phyloP scores from a whole-genome alignment of 805 yeast species.

The Suhomyces sp. region DNA sequence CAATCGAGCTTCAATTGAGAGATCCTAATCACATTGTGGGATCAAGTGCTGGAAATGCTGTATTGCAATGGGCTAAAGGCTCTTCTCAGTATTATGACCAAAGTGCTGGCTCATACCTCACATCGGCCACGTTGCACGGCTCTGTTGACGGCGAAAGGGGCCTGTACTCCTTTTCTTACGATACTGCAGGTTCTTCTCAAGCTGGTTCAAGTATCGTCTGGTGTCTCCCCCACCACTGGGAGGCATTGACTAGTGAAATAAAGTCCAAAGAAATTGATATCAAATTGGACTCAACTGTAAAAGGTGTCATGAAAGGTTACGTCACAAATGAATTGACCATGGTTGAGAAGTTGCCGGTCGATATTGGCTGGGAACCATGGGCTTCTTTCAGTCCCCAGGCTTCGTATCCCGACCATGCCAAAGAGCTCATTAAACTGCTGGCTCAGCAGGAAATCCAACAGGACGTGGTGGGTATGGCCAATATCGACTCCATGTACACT shows the following conservation, averaged over 20 bases:
- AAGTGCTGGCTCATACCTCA: slow-evolving; percentile 63
- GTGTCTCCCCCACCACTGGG: slow-evolving; percentile 53
- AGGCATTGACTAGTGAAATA: slow-evolving; percentile 29
- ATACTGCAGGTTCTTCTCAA: slow-evolving; percentile 21
- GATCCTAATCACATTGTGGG: slow-evolving; percentile 44
- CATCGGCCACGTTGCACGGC: slow-evolving; percentile 42
- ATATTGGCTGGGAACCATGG: slow-evolving; percentile 55
- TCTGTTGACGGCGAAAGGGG: slow-evolving; percentile 20
- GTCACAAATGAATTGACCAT: slow-evolving; percentile 37
- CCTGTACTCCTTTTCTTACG: slow-evolving; percentile 28
- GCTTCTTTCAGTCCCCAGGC: slow-evolving; percentile 36
- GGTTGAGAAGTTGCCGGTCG: slow-evolving; percentile 41
- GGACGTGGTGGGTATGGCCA: slow-evolving; percentile 55
- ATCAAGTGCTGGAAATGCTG: slow-evolving; percentile 35
- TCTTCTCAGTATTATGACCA: slow-evolving; percentile 42
- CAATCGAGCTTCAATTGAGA: slow-evolving; percentile 21
- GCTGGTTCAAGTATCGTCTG: slow-evolving; percentile 37
- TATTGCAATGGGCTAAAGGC: slow-evolving; percentile 29
- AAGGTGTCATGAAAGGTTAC: slow-evolving; percentile 48
- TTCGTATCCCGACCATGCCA: slow-evolving; percentile 26
- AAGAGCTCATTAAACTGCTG: slow-evolving; percentile 39
- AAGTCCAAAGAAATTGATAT: slow-evolving; percentile 29
- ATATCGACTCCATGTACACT: slow-evolving; percentile 83
- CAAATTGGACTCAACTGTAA: slow-evolving; percentile 46
- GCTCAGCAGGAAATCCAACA: slow-evolving; percentile 53